A percentile compares a stretch with the other conserved stretches of the same genome.
Conservation (phyloP, 2,329 filamentous ascomycete species). For the Paraphaeosphaeria minitans region DNA sequence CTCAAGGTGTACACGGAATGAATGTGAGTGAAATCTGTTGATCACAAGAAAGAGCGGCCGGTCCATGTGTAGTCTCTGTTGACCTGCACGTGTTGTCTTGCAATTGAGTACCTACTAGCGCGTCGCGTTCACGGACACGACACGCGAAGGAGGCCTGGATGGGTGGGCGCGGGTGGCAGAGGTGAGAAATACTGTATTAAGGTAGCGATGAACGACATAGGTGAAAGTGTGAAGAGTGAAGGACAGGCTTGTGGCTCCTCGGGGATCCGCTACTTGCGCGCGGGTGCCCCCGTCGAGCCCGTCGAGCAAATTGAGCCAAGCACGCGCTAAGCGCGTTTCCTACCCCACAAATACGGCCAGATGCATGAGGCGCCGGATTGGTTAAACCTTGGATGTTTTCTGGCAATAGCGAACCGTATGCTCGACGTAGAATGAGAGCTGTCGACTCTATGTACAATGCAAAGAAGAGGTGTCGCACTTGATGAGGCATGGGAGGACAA, state of each 20-base stretch:
- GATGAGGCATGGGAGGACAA: too few species aligned
- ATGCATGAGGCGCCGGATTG: not conserved
- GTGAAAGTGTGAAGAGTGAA: not conserved
- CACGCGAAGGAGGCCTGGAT: not conserved
- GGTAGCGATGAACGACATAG: not conserved
- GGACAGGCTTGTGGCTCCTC: not conserved
- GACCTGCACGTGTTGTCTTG: too few species aligned
- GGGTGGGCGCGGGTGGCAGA: not conserved
- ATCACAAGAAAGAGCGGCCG: not conserved
- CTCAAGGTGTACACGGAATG: not conserved
- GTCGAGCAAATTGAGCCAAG: not conserved
- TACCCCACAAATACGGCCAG: not conserved
- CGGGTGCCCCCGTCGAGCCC: not conserved
- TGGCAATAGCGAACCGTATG: not conserved
- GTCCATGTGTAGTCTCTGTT: not conserved
- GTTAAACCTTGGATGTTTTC: not conserved
- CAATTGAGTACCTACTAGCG: not conserved
- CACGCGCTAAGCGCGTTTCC: not conserved
- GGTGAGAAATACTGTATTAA: not conserved
- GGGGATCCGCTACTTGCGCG: not conserved
- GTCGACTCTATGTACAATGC: too few species aligned
- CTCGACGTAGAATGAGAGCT: too few species aligned
- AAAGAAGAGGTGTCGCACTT: too few species aligned
- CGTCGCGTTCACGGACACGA: not conserved
- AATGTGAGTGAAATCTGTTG: not conserved